phyloP scores from a whole-genome alignment of 2,329 filamentous ascomycete genomes.

The Trichothecium sympodiale region DNA sequence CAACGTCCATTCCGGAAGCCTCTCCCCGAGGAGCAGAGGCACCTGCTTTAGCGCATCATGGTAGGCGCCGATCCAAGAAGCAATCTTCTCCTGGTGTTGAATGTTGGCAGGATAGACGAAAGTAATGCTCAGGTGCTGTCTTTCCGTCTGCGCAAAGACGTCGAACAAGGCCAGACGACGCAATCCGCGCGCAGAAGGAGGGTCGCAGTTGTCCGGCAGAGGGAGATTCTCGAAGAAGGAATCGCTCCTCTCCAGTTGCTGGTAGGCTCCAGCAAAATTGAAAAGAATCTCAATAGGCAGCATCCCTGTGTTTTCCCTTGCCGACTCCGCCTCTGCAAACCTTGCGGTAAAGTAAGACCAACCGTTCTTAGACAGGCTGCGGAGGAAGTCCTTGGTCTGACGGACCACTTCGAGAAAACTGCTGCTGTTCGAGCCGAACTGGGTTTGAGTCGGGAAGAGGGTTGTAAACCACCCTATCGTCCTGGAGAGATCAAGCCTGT shows the following conservation, averaged over 20 bases:
- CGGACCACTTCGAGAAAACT: constrained; percentile 5
- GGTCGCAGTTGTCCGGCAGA: not conserved
- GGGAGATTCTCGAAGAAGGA: constrained; percentile 1
- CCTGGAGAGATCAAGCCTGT: constrained; percentile 14
- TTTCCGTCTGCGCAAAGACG: constrained; percentile 4
- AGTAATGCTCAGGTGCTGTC: constrained; percentile 1
- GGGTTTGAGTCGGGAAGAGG: constrained; percentile 10
- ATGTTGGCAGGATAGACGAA: constrained; percentile 4
- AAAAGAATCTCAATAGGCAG: constrained; percentile 30
- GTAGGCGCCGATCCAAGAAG: constrained; percentile 1
- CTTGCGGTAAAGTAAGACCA: not conserved
- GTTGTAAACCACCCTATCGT: constrained; percentile 26
- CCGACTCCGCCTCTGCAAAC: not conserved
- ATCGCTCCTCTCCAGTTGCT: constrained; percentile 27
- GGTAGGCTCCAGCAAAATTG: constrained; percentile 31
- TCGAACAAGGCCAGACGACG: constrained; percentile 5
- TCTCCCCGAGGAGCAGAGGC: not conserved
- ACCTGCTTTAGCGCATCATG: not conserved
- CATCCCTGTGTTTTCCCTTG: not conserved
- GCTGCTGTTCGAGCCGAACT: not conserved
- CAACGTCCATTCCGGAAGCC: constrained; percentile 9
- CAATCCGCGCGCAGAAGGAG: not conserved
- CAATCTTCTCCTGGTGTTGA: not conserved
- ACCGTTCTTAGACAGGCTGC: not conserved
- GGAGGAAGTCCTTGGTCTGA: not conserved